phyloP scores from a whole-genome alignment of 257 asterid species.

The Solanum stenotomum region DNA sequence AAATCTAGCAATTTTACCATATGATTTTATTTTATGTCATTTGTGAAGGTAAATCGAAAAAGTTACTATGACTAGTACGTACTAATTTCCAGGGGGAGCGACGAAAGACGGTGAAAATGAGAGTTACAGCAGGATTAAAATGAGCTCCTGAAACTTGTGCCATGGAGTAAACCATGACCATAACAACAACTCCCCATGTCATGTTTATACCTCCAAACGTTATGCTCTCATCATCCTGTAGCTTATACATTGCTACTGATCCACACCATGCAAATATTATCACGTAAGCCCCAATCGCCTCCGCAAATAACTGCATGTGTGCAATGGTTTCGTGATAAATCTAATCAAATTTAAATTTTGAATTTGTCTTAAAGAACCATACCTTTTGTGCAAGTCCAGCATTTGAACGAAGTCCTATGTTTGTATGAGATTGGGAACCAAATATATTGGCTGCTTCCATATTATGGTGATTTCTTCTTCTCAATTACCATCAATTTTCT shows the following conservation, averaged over 20 bases:
- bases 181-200: conserved; percentile 70
- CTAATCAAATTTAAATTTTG: not conserved
- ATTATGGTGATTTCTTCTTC: conserved; percentile 22
- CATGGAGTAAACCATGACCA: conserved; percentile 60
- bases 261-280: conserved; percentile 75
- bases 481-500: not conserved
- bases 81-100: conserved; percentile 72
- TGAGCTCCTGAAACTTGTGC: conserved; percentile 90
- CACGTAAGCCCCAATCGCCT: conserved; percentile 54
- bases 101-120: conserved; percentile 40
- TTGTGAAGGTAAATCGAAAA: not conserved
- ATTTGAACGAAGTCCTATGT: not conserved
- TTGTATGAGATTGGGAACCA: not conserved
- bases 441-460: conserved; percentile 19
- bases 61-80: not conserved
- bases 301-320: conserved; percentile 44
- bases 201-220: conserved; percentile 55
- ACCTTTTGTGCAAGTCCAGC: conserved; percentile 37
- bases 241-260: conserved; percentile 40
- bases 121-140: conserved; percentile 72
- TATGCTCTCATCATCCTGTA: conserved; percentile 38
- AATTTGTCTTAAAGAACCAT: not conserved
- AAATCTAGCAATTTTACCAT: not conserved
- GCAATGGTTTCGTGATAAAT: not conserved
- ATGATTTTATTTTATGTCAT: not conserved